A percentile compares a stretch with the other conserved stretches of the same genome.
Conservation (phyloP, 345 rosid genomes). For the Eucalyptus polybractea region DNA sequence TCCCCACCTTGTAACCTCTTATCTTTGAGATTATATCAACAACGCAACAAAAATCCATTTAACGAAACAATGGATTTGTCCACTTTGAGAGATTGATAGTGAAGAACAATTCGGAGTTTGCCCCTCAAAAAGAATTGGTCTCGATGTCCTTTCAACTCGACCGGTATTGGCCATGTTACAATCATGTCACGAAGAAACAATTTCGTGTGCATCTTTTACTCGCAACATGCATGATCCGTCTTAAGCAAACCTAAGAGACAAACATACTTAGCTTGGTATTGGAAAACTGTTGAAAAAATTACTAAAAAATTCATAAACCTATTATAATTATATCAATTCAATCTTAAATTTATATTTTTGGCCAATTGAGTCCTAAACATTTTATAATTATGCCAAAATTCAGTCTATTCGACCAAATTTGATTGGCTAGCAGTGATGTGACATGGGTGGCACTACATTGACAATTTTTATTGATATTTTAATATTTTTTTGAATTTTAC, state of each 20-base stretch:
- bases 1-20: background rate
- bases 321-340: too few species aligned
- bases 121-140: background rate
- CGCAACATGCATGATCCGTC: background rate
- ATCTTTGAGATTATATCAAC: background rate
- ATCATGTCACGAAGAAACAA: background rate
- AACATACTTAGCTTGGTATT: background rate
- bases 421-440: accelerated
- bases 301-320: too few species aligned
- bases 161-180: background rate
- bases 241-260: background rate
- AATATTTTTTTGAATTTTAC: too few species aligned
- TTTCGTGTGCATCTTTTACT: background rate
- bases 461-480: too few species aligned
- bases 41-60: background rate
- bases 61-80: background rate
- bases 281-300: background rate
- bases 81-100: background rate
- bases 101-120: background rate
- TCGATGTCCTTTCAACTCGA: background rate
- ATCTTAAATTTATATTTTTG: too few species aligned
- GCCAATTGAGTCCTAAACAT: too few species aligned
- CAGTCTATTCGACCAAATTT: accelerated
- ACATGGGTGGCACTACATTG: too few species aligned
- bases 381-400: too few species aligned